These are phyloP conservation scores for Pseudonitzschia multistriata DNA, from an alignment of 108 stramenopile genomes.

Conservation along the genomic window DNA sequence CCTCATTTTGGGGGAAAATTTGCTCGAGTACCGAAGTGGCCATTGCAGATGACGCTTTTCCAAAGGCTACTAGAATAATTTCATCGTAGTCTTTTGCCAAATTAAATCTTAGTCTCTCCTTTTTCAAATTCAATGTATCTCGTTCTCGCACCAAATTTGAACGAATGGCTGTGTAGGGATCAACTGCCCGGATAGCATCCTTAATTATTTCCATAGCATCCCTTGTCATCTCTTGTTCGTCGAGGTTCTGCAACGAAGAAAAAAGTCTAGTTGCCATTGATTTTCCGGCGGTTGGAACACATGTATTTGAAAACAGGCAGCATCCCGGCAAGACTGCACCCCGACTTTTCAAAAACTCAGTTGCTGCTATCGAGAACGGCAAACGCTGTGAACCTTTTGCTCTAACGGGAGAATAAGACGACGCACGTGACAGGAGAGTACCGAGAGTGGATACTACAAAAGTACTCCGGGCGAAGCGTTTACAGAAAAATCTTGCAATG, in stretches of 20 bases:
- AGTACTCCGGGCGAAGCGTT: constrained; percentile 1
- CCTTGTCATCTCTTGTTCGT: constrained; percentile 57
- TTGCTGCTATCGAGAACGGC: not conserved
- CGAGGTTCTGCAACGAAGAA: constrained; percentile 1
- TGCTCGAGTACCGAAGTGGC: constrained; percentile 58
- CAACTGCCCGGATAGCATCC: constrained; percentile 67
- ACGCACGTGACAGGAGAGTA: constrained; percentile 2
- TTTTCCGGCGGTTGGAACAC: not conserved
- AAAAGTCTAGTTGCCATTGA: not conserved
- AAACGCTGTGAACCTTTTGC: not conserved
- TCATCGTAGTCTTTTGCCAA: constrained; percentile 54
- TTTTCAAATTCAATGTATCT: constrained; percentile 12
- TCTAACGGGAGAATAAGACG: constrained; percentile 2
- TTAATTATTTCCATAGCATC: constrained; percentile 62
- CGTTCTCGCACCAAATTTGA: constrained; percentile 22
- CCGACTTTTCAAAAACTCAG: not conserved
- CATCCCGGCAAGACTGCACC: not conserved
- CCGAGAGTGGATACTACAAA: constrained; percentile 4
- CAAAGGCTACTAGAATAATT: constrained; percentile 66
- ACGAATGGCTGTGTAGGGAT: constrained; percentile 60
- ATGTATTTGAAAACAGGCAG: not conserved
- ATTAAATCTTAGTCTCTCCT: constrained; percentile 24
- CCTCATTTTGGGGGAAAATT: constrained; percentile 15
- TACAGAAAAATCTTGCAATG: not conserved
- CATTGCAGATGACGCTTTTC: constrained; percentile 86